Evolutionary conservation across 441 rosid species (phyloP).

Genomic region (Bruguiera hainesii): DNA sequence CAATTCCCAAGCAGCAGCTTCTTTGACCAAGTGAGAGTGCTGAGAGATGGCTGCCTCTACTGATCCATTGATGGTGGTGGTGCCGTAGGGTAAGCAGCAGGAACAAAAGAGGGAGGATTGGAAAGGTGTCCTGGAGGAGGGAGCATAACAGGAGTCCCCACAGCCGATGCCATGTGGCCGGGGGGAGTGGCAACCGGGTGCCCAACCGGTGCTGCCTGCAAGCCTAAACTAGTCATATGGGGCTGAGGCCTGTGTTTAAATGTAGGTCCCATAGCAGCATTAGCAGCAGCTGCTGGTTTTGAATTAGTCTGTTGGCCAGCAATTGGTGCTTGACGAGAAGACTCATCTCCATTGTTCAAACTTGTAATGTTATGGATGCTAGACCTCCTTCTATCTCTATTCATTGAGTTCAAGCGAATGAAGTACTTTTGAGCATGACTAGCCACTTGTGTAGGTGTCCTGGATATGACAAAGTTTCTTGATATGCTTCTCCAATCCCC

Average conservation of each 20-base stretch:
- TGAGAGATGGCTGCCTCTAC: slow-evolving; percentile 5
- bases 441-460: slow-evolving; percentile 96
- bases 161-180: slow-evolving; percentile 67
- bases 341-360: slow-evolving; percentile 61
- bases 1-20: neutral
- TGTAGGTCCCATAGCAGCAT: slow-evolving; percentile 27
- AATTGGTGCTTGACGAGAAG: slow-evolving; percentile 73
- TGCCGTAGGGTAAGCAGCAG: slow-evolving; percentile 63
- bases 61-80: slow-evolving; percentile 57
- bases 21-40: neutral
- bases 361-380: slow-evolving; percentile 95
- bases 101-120: slow-evolving; percentile 51
- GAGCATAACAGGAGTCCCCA: slow-evolving; percentile 84
- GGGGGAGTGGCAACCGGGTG: slow-evolving; percentile 57
- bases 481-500: slow-evolving; percentile 99
- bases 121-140: slow-evolving; percentile 44
- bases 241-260: slow-evolving; percentile 46
- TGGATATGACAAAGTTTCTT: slow-evolving; percentile 85
- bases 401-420: slow-evolving; percentile 81
- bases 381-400: slow-evolving; percentile 90
- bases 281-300: slow-evolving; percentile 28
- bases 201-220: slow-evolving; percentile 67
- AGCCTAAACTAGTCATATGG: slow-evolving; percentile 51
- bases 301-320: slow-evolving; percentile 65
- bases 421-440: slow-evolving; percentile 96